phyloP scores from a whole-genome alignment of 257 asterid genomes.

The Capsicum chinense region DNA sequence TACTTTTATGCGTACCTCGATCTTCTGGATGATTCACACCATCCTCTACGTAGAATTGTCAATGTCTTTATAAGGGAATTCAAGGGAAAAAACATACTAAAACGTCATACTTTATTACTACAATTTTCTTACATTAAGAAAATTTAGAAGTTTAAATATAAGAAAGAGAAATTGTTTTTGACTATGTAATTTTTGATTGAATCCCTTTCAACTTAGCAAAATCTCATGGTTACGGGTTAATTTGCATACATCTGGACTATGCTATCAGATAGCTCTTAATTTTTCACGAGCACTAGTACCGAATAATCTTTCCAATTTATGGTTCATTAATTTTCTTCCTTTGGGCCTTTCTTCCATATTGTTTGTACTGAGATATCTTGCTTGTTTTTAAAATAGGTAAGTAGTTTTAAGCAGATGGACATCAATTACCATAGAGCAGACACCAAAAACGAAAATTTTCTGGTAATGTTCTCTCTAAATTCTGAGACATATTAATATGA shows the following conservation, averaged over 20 bases:
- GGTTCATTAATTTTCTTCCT: neutral
- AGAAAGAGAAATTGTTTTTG: too few species aligned
- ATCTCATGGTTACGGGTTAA: neutral
- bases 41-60: too few species aligned
- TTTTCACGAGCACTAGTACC: neutral
- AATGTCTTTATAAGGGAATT: too few species aligned
- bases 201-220: too few species aligned
- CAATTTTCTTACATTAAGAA: too few species aligned
- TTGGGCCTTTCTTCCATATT: neutral
- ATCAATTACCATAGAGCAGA: constrained; percentile 40
- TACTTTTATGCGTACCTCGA: too few species aligned
- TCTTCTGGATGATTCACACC: too few species aligned
- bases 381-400: constrained; percentile 40
- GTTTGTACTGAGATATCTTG: neutral
- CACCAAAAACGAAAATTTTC: constrained; percentile 39
- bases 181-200: too few species aligned
- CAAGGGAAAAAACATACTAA: too few species aligned
- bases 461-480: constrained; percentile 36
- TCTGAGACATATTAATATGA: neutral
- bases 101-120: too few species aligned
- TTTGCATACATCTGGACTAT: neutral
- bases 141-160: too few species aligned
- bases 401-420: constrained; percentile 50
- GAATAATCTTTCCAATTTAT: neutral
- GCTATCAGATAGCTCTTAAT: too few species aligned